Conservation (phyloP, 108 stramenopile genomes). For the Cyclotella choctawhatcheeana region DNA sequence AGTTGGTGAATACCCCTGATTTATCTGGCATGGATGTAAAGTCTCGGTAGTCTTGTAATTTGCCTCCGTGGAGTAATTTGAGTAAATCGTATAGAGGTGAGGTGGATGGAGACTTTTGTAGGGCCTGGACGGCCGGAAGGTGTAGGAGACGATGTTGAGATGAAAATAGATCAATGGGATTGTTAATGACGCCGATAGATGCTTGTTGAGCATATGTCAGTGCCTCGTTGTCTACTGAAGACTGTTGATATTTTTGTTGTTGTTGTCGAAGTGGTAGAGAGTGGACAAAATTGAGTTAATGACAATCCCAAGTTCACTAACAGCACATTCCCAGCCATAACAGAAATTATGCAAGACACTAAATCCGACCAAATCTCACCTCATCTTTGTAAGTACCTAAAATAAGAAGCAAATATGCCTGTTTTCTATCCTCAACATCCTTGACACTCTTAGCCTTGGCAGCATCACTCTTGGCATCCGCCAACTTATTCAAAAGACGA, state of each 20-base stretch:
- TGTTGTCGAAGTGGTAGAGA: background rate
- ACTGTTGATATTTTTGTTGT: slow-evolving; percentile 24
- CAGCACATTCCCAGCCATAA: slow-evolving; percentile 7
- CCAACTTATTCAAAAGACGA: slow-evolving; percentile 24
- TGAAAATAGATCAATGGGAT: slow-evolving; percentile 79
- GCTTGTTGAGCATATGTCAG: slow-evolving; percentile 70
- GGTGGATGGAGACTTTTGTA: slow-evolving; percentile 43
- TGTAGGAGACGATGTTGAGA: slow-evolving; percentile 71
- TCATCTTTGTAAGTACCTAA: slow-evolving; percentile 72
- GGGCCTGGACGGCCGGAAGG: slow-evolving; percentile 70
- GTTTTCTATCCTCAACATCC: slow-evolving; percentile 54
- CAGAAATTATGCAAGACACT: slow-evolving; percentile 3
- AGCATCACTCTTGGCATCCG: slow-evolving; percentile 14
- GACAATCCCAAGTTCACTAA: too few species aligned
- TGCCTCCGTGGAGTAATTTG: slow-evolving; percentile 83
- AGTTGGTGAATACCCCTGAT: slow-evolving; percentile 53
- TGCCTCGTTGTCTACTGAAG: slow-evolving; percentile 59
- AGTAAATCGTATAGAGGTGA: slow-evolving; percentile 63
- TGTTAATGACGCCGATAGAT: slow-evolving; percentile 78
- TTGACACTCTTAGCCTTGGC: slow-evolving; percentile 26
- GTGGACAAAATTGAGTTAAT: too few species aligned
- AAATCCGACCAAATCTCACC: slow-evolving; percentile 54
- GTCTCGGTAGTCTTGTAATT: slow-evolving; percentile 80
- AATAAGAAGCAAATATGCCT: slow-evolving; percentile 69
- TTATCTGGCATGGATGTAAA: slow-evolving; percentile 71